Percentiles rank a stretch among this genome's conserved stretches.
Conservation (phyloP, 1,139 yeast genomes). For the Oligophagozyma castellii region DNA sequence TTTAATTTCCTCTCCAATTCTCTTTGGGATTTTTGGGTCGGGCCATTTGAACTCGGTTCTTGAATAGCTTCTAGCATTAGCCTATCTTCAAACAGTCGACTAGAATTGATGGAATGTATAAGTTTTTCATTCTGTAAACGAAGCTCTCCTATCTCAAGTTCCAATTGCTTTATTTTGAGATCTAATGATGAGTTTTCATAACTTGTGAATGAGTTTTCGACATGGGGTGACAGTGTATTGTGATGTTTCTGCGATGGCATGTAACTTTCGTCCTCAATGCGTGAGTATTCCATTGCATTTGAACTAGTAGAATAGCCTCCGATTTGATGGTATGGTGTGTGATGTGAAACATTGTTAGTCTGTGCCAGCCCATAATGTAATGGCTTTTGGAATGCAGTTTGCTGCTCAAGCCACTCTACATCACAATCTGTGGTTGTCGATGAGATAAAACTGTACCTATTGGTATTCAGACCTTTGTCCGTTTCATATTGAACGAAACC, state of each 20-base stretch:
- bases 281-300: too few relatives aligned
- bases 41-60: constrained; percentile 4
- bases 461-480: constrained; percentile 9
- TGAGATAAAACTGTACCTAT: constrained; percentile 22
- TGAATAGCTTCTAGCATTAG: constrained; percentile 12
- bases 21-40: constrained; percentile 6
- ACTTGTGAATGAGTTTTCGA: constrained; percentile 1
- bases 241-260: background rate
- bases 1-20: constrained; percentile 20
- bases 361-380: background rate
- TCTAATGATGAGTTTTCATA: constrained; percentile 16
- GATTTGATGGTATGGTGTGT: background rate
- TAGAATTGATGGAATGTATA: constrained; percentile 19
- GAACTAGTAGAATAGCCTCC: background rate
- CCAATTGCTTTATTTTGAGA: constrained; percentile 21
- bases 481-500: constrained; percentile 15
- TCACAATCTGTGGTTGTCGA: constrained; percentile 21
- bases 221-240: background rate
- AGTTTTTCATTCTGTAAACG: constrained; percentile 23
- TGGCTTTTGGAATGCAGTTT: constrained; percentile 2
- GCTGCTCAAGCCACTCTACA: constrained; percentile 11
- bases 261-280: too few relatives aligned
- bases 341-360: background rate
- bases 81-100: constrained; percentile 16
- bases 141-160: constrained; percentile 21